phyloP scores from a whole-genome alignment of 495 filamentous ascomycete genomes.

The Talaromyces nanjingensis region DNA sequence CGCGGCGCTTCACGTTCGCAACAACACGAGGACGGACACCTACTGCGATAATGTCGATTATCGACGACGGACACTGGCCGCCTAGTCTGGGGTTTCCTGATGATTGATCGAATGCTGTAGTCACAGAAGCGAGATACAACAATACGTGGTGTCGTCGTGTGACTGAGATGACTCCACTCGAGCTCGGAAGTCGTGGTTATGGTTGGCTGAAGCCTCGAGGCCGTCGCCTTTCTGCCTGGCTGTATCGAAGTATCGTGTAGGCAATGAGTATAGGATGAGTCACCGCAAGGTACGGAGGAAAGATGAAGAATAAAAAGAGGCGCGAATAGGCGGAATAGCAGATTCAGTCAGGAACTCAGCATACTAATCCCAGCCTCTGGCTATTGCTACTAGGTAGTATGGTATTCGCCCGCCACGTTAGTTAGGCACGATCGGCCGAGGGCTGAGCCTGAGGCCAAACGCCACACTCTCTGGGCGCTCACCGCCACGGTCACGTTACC shows the following conservation, averaged over 20 bases:
- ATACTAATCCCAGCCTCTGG: conserved; percentile 5
- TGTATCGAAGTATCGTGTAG: not conserved
- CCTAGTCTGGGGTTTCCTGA: not conserved
- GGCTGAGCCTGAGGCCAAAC: not conserved
- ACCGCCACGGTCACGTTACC: conserved; percentile 1
- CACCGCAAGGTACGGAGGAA: not conserved
- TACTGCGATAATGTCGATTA: not conserved
- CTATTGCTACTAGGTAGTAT: not conserved
- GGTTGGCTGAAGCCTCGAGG: not conserved
- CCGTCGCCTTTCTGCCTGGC: not conserved
- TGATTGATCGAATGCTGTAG: not conserved
- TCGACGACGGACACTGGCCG: not conserved
- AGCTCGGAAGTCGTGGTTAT: not conserved
- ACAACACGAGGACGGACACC: not conserved
- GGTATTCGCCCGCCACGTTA: not conserved
- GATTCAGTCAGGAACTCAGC: not conserved
- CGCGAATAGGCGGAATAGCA: not conserved
- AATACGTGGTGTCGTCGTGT: not conserved
- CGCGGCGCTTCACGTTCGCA: not conserved
- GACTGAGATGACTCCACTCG: conserved; percentile 4
- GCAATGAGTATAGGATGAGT: conserved; percentile 2
- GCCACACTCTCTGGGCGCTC: not conserved
- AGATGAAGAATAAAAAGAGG: not conserved
- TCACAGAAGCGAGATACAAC: not conserved
- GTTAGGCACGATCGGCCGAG: conserved; percentile 1